A percentile compares a stretch with the other conserved stretches of the same genome.
Evolutionary conservation across 345 rosid genomes (phyloP).

Genomic region (Cardamine resedifolia): DNA sequence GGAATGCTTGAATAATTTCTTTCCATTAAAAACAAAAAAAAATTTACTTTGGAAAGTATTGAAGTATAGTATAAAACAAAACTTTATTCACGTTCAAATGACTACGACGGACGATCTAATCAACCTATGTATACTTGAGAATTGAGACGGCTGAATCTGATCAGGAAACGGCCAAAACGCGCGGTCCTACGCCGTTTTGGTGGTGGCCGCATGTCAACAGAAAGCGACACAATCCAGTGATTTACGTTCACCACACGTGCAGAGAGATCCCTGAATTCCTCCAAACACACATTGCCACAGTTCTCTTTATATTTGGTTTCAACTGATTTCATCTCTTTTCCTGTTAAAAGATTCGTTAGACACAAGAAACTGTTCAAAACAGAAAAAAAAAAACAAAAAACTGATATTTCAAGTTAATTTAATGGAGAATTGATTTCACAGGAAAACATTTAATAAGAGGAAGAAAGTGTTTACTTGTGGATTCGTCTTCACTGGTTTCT

Average conservation of each 20-base stretch:
- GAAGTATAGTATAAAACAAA: not conserved
- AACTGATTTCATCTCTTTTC: constrained; percentile 8
- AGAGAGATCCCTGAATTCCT: not conserved
- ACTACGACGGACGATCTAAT: constrained; percentile 4
- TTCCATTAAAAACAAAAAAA: not conserved
- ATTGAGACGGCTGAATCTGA: constrained; percentile 11
- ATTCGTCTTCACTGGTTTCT: constrained; percentile 39
- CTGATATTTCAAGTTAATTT: not conserved
- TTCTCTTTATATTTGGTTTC: not conserved
- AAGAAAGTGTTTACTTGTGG: constrained; percentile 20
- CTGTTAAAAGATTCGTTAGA: not conserved
- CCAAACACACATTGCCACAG: not conserved
- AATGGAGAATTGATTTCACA: not conserved
- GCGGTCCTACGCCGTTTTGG: constrained; percentile 21
- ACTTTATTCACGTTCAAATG: not conserved
- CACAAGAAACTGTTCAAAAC: not conserved
- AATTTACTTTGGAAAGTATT: not conserved
- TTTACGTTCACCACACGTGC: constrained; percentile 25
- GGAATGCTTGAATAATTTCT: not conserved
- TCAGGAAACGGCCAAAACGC: constrained; percentile 2
- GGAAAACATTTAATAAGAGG: not conserved
- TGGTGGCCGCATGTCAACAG: constrained; percentile 3
- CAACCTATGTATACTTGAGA: constrained; percentile 25
- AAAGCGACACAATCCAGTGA: not conserved
- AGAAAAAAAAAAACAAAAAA: no score